Evolutionary conservation across 495 filamentous ascomycete genomes (phyloP), one percentile per base, ranked within the genome.

Genomic region (Tuber calosporum): DNA sequence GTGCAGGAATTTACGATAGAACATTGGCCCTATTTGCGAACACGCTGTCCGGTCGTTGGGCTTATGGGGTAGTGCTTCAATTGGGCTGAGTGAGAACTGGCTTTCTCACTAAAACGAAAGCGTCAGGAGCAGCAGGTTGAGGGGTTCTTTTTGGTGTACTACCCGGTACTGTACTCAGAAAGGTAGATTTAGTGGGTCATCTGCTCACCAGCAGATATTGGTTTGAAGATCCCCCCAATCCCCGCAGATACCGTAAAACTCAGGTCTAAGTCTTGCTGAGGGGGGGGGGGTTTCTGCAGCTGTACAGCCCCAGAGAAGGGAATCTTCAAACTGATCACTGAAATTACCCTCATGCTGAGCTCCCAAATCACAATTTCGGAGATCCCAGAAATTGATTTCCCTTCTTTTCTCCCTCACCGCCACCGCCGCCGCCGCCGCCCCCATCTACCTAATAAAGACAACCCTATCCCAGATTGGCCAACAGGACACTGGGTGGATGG

Each of bases 261-360:
- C 53, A 62, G 53, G 53, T 34, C 53, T n/a, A 11, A 34, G 4
- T 17, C 34, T 6, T 62, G 53, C 53, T 58, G 53, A 34, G 26
- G 53, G n/a, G 30, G 53, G n/a, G 30, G 53, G 4, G 30, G 11
- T 26, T 26, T n/a, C n/a, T 30, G 53, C 53, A 17, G 26, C n/a
- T 30, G 11, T 58, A 9, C 26, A 30, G 13, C 53, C 53, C 34
- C 53, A 4, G 26, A 30, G 53, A 62, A 62, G 53, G 26, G 53
- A 62, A 30, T 11, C 53, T 34, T 19, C 34, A 13, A 34, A 62
- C 34, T 62, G 26, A 62, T 15, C 53, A 62, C 34, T 19, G 53
- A 62, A 62, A 62, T 62, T 62, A 62, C 53, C 53, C 53, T 62
- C 53, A 30, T 30, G 53, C n/a, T 58, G n/a, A 58, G n/a, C n/a